phyloP scores from a whole-genome alignment of 352 stramenopile genomes.

The Phytophthora nicotianae region DNA sequence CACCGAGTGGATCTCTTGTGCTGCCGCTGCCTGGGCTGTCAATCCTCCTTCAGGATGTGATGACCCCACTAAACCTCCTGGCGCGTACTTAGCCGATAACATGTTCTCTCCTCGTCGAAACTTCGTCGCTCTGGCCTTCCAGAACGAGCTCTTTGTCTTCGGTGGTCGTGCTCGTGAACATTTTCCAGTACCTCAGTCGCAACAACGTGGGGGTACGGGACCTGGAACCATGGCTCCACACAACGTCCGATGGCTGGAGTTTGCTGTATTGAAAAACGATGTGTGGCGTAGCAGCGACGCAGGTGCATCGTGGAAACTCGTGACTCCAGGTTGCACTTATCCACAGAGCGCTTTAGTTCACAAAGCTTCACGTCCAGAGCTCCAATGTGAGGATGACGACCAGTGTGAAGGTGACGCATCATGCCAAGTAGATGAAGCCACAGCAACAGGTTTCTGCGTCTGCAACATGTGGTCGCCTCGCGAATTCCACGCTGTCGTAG shows the following conservation, averaged over 20 bases:
- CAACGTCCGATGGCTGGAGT: conserved; percentile 66
- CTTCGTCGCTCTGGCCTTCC: conserved; percentile 63
- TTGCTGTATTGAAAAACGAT: conserved; percentile 78
- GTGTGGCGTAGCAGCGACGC: conserved; percentile 78
- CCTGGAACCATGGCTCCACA: conserved; percentile 28
- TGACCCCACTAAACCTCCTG: conserved; percentile 61
- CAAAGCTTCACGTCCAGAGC: conserved; percentile 46
- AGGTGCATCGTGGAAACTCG: conserved; percentile 72
- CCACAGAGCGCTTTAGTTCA: conserved; percentile 57
- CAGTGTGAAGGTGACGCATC: conserved; percentile 69
- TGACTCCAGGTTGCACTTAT: conserved; percentile 66
- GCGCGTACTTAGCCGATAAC: conserved; percentile 72
- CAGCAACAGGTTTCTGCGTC: conserved; percentile 55
- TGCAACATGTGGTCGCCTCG: conserved; percentile 83
- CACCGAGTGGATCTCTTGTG: conserved; percentile 69
- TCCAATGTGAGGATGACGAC: conserved; percentile 70
- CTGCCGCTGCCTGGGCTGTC: conserved; percentile 55
- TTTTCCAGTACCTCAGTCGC: conserved; percentile 53
- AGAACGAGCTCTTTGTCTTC: conserved; percentile 67
- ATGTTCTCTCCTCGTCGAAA: conserved; percentile 81
- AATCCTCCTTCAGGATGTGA: conserved; percentile 54
- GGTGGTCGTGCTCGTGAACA: conserved; percentile 68
- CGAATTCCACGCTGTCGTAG: conserved; percentile 66
- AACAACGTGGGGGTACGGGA: conserved; percentile 50
- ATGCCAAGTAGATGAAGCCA: conserved; percentile 53